These are phyloP conservation scores for baker's yeast (Saccharomyces cerevisiae) DNA, from an alignment of 805 yeast genomes.

Conservation along the genomic window DNA sequence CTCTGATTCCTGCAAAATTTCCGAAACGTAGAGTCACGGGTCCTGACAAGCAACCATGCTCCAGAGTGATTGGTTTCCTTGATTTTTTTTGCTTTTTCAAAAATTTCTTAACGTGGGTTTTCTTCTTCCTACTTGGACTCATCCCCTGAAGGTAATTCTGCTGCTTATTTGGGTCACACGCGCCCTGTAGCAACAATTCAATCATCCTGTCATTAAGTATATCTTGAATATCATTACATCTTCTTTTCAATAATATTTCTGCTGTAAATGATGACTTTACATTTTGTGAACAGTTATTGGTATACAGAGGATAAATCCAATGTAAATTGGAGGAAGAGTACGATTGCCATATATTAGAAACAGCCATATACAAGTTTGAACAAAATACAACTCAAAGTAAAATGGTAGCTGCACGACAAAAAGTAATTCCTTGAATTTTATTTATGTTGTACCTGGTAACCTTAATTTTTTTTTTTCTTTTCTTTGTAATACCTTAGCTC, in stretches of 20 bases:
- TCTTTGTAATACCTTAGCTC: not conserved
- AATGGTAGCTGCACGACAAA: not conserved
- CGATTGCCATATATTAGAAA: not conserved
- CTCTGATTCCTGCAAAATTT: conserved; percentile 11
- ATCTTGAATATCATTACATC: not conserved
- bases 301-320: not conserved
- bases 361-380: not conserved
- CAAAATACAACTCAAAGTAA: not conserved
- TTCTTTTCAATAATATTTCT: not conserved
- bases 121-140: not conserved
- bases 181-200: not conserved
- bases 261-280: not conserved
- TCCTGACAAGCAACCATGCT: conserved; percentile 3
- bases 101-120: conserved; percentile 7
- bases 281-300: not conserved
- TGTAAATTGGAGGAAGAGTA: not conserved
- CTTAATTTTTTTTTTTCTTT: not conserved
- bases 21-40: conserved; percentile 16
- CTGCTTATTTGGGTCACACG: not conserved
- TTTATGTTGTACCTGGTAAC: not conserved
- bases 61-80: conserved; percentile 6
- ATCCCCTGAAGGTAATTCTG: not conserved
- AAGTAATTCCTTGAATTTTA: not conserved
- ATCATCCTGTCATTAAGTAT: not conserved
- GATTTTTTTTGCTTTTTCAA: conserved; percentile 4